Conservation (phyloP, 2,329 filamentous ascomycete species). For the Xylaria sp. region DNA sequence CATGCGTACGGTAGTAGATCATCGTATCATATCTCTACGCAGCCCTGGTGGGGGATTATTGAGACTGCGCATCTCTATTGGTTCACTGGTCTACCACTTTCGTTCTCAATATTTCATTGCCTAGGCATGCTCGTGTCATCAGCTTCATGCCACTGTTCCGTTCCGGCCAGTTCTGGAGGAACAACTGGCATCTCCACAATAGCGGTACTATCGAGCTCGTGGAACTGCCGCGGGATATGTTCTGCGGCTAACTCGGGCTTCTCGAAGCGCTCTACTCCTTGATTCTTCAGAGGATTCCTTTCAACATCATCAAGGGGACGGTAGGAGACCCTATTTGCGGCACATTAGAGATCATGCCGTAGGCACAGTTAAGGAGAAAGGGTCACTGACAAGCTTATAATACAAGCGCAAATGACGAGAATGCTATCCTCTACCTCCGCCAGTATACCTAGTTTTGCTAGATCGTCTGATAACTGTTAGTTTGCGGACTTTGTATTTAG, state of each 20-base stretch:
- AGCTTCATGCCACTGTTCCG: slow-evolving; percentile 6
- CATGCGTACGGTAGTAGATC: too few species aligned
- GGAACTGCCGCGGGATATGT: neutral
- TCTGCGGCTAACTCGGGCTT: slow-evolving; percentile 21
- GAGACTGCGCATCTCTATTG: too few species aligned
- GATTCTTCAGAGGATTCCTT: neutral
- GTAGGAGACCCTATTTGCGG: neutral
- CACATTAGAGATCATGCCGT: neutral
- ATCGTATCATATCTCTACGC: too few species aligned
- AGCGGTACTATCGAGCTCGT: slow-evolving; percentile 8
- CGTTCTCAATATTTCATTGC: neutral
- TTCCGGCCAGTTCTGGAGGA: neutral
- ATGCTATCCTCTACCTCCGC: neutral
- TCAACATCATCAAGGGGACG: neutral
- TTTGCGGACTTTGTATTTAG: neutral
- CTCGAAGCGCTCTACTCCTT: slow-evolving; percentile 8
- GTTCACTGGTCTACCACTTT: neutral
- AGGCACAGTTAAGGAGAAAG: neutral
- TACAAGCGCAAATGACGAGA: slow-evolving; percentile 9
- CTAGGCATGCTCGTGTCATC: slow-evolving; percentile 3
- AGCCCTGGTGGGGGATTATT: too few species aligned
- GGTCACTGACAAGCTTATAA: slow-evolving; percentile 9
- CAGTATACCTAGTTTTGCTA: slow-evolving; percentile 12
- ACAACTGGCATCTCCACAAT: slow-evolving; percentile 16
- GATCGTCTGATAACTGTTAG: slow-evolving; percentile 8